phyloP scores from a whole-genome alignment of 257 asterid genomes.

The Cynanchum wilfordii region DNA sequence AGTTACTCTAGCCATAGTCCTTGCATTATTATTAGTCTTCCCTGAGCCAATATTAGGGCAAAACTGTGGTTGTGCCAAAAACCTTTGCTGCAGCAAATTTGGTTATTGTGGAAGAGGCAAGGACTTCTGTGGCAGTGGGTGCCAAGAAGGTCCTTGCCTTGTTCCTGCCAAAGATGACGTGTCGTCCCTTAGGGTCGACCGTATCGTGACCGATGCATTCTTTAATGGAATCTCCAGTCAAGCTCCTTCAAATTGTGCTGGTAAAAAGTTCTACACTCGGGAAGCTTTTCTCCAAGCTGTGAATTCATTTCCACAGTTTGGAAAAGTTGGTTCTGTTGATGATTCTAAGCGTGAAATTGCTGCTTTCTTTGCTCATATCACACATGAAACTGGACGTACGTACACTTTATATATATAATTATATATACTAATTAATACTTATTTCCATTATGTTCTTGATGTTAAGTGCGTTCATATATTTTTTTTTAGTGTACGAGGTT shows the following conservation, averaged over 20 bases:
- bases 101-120: slow-evolving; percentile 37
- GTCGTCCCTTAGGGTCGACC: neutral
- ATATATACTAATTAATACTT: too few species aligned
- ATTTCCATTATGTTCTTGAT: too few species aligned
- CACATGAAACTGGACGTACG: slow-evolving; percentile 21
- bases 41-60: slow-evolving; percentile 6
- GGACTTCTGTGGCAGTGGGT: slow-evolving; percentile 41
- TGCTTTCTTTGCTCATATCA: slow-evolving; percentile 17
- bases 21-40: neutral
- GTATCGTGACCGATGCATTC: slow-evolving; percentile 16
- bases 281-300: neutral
- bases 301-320: slow-evolving; percentile 1
- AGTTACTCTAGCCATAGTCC: neutral
- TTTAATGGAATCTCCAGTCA: slow-evolving; percentile 9
- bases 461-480: too few species aligned
- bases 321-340: slow-evolving; percentile 4
- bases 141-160: slow-evolving; percentile 37
- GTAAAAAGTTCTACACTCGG: slow-evolving; percentile 15
- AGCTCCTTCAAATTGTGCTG: slow-evolving; percentile 9
- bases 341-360: slow-evolving; percentile 15
- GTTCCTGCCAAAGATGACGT: neutral
- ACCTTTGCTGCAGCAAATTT: slow-evolving; percentile 30
- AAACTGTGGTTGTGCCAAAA: slow-evolving; percentile 16
- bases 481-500: too few species aligned
- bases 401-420: too few species aligned